Conservation (phyloP, 2,329 filamentous ascomycete species). For the Fulvia fulva region DNA sequence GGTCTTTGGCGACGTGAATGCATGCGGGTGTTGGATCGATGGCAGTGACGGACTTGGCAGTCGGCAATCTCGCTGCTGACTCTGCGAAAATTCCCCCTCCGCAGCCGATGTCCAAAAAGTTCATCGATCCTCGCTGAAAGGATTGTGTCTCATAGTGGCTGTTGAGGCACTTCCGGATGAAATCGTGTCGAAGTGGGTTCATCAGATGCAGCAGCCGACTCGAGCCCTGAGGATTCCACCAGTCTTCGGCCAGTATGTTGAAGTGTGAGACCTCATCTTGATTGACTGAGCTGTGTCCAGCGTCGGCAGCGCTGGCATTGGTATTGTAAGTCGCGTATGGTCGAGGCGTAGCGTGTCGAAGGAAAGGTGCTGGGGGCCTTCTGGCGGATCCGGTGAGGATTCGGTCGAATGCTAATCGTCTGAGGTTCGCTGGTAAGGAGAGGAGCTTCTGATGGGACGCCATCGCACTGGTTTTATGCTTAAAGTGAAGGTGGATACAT, state of each 20-base stretch:
- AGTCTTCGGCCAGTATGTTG: conserved; percentile 83
- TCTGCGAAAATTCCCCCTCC: conserved; percentile 97
- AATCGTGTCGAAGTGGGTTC: conserved; percentile 94
- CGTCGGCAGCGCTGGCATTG: conserved; percentile 8
- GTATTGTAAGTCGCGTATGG: conserved; percentile 23
- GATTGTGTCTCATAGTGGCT: conserved; percentile 41
- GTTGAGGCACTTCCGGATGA: conserved; percentile 67
- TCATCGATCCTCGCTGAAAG: conserved; percentile 42
- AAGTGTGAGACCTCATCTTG: conserved; percentile 90
- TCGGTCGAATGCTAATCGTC: conserved; percentile 8
- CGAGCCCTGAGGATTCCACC: conserved; percentile 95
- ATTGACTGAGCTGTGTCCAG: conserved; percentile 64
- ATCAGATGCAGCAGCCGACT: conserved; percentile 92
- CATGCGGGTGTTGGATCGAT: conserved; percentile 76
- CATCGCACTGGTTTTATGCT: neutral
- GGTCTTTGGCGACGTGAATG: conserved; percentile 68
- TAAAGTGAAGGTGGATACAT: no score
- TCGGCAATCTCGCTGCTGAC: conserved; percentile 66
- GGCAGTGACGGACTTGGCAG: conserved; percentile 63
- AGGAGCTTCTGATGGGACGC: neutral
- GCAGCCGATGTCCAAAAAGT: conserved; percentile 89
- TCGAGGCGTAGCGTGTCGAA: neutral
- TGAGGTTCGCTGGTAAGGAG: neutral
- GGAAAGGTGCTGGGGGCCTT: neutral
- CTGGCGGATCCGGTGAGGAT: neutral